Base-by-base conservation (phyloP, 2,329 filamentous ascomycete species). In the Epichloe typhina region DNA sequence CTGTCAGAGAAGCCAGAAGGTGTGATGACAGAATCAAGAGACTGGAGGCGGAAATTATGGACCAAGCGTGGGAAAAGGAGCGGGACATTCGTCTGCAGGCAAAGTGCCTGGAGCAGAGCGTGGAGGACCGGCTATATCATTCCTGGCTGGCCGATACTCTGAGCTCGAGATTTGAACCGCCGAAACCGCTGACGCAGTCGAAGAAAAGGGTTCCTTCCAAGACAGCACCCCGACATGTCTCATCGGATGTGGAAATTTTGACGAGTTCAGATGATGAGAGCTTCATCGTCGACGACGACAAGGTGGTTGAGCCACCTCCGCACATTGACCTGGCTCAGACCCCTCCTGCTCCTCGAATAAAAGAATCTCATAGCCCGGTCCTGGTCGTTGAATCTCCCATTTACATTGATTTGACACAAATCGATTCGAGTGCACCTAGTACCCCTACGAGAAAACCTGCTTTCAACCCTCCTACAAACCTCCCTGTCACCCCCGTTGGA, bases 71-170 rank as follows among this genome's bases (percentile, higher is more conserved):
- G 77, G 62, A 66, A 11, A 76, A 69, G 7, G 66, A 69, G 21
- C 58, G 64, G 1, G 72, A 81, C 13, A 61, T 93, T 13, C 66
- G 71, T 26, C 67, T 65, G 5, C 77, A 80, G 57, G 80, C 81
- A 46, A 65, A 68, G 11, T 74, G 68, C 37, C 68, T 95, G 50
- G 81, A 91, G 53, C 68, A 72, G 4, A 88, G 74, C 3, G 66
- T 95, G 1, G 74, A 78, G 37, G 75, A 84, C 50, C 75, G 77
- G 46, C 69, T 83, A 58, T 64, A 77, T 39, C 62, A 73, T 8
- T 59, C 61, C 7, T 83, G 77, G 77, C 61, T 70, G 3, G 67
- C 76, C n/a, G 56, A 62, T 6, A 57, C 76, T 23, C 65, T 82
- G 4, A 64, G 66, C 39, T 68, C 68, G 17, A 69, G 66, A 5